Conservation (phyloP, 2,329 filamentous ascomycete genomes). For the Aspergillus sp. region DNA sequence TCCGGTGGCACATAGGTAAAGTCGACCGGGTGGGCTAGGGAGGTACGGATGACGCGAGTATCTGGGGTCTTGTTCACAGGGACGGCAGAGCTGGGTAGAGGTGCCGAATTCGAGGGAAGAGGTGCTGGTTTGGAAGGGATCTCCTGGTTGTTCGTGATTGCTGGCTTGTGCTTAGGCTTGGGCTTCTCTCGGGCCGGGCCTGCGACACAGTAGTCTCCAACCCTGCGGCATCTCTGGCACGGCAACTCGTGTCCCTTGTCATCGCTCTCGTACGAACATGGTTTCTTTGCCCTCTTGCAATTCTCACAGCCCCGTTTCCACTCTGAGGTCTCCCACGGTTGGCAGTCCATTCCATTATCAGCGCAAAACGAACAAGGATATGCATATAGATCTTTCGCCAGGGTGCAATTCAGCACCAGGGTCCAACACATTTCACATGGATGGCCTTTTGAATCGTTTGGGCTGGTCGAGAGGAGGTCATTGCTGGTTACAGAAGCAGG, state of each 20-base stretch:
- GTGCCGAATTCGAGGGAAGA: constrained; percentile 1
- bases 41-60: constrained; percentile 33
- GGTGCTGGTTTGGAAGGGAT: neutral
- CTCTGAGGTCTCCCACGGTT: neutral
- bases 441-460: neutral
- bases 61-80: neutral
- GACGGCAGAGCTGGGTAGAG: too few species aligned
- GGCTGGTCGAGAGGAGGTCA: neutral
- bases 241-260: neutral
- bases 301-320: neutral
- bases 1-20: constrained; percentile 32
- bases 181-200: neutral
- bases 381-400: neutral
- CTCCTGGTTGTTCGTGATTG: neutral
- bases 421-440: neutral
- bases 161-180: neutral
- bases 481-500: neutral
- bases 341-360: neutral
- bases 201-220: neutral
- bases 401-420: neutral
- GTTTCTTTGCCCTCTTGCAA: neutral
- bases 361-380: neutral
- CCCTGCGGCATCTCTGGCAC: neutral
- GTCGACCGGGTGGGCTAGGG: constrained; percentile 39
- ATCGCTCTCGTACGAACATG: neutral